A percentile compares a stretch with the other conserved stretches of the same genome.
phyloP scores from a whole-genome alignment of 129 eudicot species.

The Lactuca saligna region DNA sequence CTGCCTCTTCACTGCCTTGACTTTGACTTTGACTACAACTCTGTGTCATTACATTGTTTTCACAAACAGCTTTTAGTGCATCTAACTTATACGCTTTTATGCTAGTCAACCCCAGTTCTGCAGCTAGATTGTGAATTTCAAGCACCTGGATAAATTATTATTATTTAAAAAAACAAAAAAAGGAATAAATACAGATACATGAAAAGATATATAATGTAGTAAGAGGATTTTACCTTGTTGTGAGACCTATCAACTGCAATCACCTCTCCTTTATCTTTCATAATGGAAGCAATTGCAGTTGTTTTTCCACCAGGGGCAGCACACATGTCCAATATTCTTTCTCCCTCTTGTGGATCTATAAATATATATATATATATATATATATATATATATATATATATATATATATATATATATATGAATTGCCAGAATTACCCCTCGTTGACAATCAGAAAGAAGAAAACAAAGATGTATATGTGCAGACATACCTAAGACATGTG shows the following conservation, averaged over 20 bases:
- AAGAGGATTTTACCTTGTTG: slow-evolving; percentile 74
- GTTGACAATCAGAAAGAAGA: neutral
- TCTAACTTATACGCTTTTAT: slow-evolving; percentile 79
- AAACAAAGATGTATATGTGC: neutral
- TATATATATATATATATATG: slow-evolving; percentile 27
- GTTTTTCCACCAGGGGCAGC: slow-evolving; percentile 99
- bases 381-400: slow-evolving; percentile 31
- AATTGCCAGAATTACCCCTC: slow-evolving; percentile 1
- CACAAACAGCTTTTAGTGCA: slow-evolving; percentile 77
- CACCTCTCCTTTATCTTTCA: slow-evolving; percentile 91
- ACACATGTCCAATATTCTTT: slow-evolving; percentile 93
- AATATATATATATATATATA: slow-evolving; percentile 27
- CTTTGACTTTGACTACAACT: slow-evolving; percentile 28
- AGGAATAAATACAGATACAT: neutral
- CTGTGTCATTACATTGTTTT: slow-evolving; percentile 26
- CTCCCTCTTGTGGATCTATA: slow-evolving; percentile 92
- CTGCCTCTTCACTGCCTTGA: slow-evolving; percentile 26
- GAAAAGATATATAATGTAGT: slow-evolving; percentile 31
- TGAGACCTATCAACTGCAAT: slow-evolving; percentile 94
- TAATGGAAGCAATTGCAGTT: slow-evolving; percentile 91
- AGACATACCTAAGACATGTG: slow-evolving; percentile 71
- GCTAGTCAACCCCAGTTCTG: slow-evolving; percentile 75
- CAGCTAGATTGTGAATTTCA: slow-evolving; percentile 73
- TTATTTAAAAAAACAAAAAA: too few species aligned
- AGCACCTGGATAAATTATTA: slow-evolving; percentile 51